Evolutionary conservation across 331 rosid species (phyloP).

Genomic region (Telfairia occidentalis): DNA sequence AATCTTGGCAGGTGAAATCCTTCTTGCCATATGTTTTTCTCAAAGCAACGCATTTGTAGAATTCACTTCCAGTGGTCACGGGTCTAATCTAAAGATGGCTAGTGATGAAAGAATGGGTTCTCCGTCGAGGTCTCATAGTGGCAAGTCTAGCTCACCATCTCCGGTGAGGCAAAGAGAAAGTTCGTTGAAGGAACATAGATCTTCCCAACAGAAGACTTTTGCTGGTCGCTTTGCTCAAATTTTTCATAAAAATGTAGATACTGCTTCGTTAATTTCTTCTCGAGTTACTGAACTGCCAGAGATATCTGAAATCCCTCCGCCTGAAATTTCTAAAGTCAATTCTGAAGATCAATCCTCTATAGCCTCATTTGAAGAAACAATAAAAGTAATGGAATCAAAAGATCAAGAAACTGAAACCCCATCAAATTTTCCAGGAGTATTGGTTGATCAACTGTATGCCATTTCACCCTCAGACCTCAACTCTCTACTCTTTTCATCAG

Average conservation of each 20-base stretch:
- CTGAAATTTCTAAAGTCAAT: slow-evolving; percentile 31
- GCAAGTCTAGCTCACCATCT: slow-evolving; percentile 47
- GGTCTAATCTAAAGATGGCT: slow-evolving; percentile 15
- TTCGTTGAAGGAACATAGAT: slow-evolving; percentile 47
- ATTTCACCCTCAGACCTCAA: slow-evolving; percentile 59
- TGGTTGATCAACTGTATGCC: slow-evolving; percentile 63
- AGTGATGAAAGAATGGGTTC: slow-evolving; percentile 34
- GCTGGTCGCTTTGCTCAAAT: slow-evolving; percentile 69
- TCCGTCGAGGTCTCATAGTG: slow-evolving; percentile 31
- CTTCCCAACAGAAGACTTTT: slow-evolving; percentile 39
- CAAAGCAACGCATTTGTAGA: slow-evolving; percentile 30
- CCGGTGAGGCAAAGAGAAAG: slow-evolving; percentile 46
- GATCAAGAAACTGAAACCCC: slow-evolving; percentile 66
- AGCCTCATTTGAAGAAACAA: slow-evolving; percentile 50
- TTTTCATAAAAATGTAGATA: slow-evolving; percentile 47
- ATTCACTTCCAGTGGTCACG: slow-evolving; percentile 19
- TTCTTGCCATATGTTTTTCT: slow-evolving; percentile 35
- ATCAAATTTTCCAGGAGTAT: slow-evolving; percentile 58
- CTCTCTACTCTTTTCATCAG: slow-evolving; percentile 44
- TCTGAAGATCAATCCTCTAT: slow-evolving; percentile 45
- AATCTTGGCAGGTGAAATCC: slow-evolving; percentile 59
- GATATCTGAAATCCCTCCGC: slow-evolving; percentile 26
- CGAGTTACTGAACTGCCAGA: slow-evolving; percentile 39
- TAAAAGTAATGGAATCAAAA: slow-evolving; percentile 38
- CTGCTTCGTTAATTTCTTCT: slow-evolving; percentile 20